phyloP scores from a whole-genome alignment of 805 yeast genomes.

The Pichia nanzhaoensis region DNA sequence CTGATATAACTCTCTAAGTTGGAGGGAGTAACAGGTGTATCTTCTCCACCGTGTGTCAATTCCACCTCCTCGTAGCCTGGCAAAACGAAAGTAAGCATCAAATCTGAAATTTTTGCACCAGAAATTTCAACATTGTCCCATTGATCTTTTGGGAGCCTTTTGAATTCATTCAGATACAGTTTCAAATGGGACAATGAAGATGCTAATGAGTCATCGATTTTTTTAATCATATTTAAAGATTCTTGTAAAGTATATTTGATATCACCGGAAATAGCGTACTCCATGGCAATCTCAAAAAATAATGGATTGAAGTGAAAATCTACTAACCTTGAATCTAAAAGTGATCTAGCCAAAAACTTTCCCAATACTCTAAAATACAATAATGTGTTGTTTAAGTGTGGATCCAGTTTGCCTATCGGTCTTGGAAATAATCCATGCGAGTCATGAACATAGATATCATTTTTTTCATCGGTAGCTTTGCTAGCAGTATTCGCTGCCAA shows the following conservation, averaged over 20 bases:
- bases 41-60: constrained; percentile 50
- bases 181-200: constrained; percentile 48
- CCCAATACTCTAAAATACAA: constrained; percentile 65
- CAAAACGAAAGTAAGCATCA: constrained; percentile 58
- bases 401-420: constrained; percentile 36
- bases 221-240: constrained; percentile 34
- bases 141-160: constrained; percentile 6
- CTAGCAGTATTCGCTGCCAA: not conserved
- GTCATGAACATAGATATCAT: constrained; percentile 34
- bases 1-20: constrained; percentile 57
- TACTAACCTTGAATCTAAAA: constrained; percentile 79
- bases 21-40: constrained; percentile 38
- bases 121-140: constrained; percentile 16
- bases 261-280: constrained; percentile 7
- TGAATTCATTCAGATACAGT: constrained; percentile 32
- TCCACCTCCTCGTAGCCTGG: constrained; percentile 71
- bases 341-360: constrained; percentile 75
- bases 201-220: constrained; percentile 54
- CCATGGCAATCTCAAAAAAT: constrained; percentile 57
- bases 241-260: constrained; percentile 1
- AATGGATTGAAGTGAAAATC: constrained; percentile 72
- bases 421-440: constrained; percentile 65
- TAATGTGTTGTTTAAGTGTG: constrained; percentile 37
- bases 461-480: constrained; percentile 3
- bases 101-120: constrained; percentile 38